Conservation (phyloP, 2,329 filamentous ascomycete genomes). For the Ploettnerulaceae sp. region DNA sequence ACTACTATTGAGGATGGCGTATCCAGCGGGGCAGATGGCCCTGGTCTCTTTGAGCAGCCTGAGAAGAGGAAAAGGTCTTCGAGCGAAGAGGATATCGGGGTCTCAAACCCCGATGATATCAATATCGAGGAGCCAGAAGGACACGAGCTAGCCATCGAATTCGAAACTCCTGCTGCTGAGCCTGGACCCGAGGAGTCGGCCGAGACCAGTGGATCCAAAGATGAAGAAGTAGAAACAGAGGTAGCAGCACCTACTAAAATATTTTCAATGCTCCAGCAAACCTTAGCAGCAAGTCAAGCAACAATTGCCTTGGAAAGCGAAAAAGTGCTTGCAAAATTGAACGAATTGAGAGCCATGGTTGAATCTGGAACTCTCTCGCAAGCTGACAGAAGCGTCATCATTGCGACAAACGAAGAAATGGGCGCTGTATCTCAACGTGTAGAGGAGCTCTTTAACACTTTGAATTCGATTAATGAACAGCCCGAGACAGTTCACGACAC, state of each 20-base stretch:
- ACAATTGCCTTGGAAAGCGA: too few species aligned
- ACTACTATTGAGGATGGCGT: slow-evolving; percentile 13
- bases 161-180: slow-evolving; percentile 17
- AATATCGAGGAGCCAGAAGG: slow-evolving; percentile 32
- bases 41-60: slow-evolving; percentile 27
- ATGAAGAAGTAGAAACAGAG: too few species aligned
- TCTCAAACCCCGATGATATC: slow-evolving; percentile 34
- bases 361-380: too few species aligned
- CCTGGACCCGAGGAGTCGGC: not conserved
- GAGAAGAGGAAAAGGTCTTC: slow-evolving; percentile 13
- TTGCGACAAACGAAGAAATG: too few species aligned
- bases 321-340: too few species aligned
- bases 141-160: slow-evolving; percentile 25
- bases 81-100: slow-evolving; percentile 14
- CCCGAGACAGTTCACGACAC: slow-evolving; percentile 7
- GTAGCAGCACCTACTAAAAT: too few species aligned
- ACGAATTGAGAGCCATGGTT: too few species aligned
- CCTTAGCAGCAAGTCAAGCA: too few species aligned
- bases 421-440: too few species aligned
- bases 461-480: slow-evolving; percentile 13
- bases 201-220: too few species aligned
- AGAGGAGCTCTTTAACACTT: slow-evolving; percentile 12
- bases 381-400: too few species aligned
- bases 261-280: too few species aligned
- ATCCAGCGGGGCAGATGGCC: slow-evolving; percentile 11